Percentiles rank a stretch among this genome's conserved stretches.
Conservation (phyloP, 192 early-diverging fungal species). For the Coemansia sp. region DNA sequence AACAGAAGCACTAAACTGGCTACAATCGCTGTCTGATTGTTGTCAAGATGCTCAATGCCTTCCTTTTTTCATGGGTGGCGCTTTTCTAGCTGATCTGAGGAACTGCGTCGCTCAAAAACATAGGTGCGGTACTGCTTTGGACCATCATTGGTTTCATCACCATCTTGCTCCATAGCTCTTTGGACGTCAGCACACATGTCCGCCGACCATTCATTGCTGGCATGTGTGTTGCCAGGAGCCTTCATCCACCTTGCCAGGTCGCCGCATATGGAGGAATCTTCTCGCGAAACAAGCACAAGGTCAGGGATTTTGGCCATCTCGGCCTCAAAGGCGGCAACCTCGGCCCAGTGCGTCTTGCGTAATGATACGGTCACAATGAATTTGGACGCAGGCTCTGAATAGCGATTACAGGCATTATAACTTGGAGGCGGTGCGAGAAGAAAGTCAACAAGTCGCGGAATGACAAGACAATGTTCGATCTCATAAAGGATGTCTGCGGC, state of each 20-base stretch:
- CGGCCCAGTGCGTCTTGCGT: conserved; percentile 15
- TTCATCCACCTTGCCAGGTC: conserved; percentile 14
- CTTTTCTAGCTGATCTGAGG: neutral
- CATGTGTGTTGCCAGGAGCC: neutral
- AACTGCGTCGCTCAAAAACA: conserved; percentile 13
- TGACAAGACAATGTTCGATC: conserved; percentile 20
- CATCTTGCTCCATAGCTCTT: conserved; percentile 1
- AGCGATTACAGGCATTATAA: neutral
- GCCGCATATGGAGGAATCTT: conserved; percentile 11
- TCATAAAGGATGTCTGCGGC: conserved; percentile 35
- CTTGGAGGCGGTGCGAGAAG: conserved; percentile 8
- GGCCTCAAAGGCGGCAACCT: conserved; percentile 21
- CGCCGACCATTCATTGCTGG: neutral
- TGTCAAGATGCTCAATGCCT: neutral
- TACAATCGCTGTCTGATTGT: neutral
- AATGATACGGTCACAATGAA: conserved; percentile 19
- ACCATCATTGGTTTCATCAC: conserved; percentile 6
- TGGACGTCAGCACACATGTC: neutral
- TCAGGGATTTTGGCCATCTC: conserved; percentile 16
- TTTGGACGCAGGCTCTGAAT: neutral
- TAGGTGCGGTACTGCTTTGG: conserved; percentile 14
- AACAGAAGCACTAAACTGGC: conserved; percentile 2
- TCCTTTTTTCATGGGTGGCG: neutral
- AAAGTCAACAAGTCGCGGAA: conserved; percentile 22
- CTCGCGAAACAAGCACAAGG: conserved; percentile 8